Evolutionary conservation across 1,139 yeast genomes (phyloP).

Genomic region (Yamadazyma diddensiae): DNA sequence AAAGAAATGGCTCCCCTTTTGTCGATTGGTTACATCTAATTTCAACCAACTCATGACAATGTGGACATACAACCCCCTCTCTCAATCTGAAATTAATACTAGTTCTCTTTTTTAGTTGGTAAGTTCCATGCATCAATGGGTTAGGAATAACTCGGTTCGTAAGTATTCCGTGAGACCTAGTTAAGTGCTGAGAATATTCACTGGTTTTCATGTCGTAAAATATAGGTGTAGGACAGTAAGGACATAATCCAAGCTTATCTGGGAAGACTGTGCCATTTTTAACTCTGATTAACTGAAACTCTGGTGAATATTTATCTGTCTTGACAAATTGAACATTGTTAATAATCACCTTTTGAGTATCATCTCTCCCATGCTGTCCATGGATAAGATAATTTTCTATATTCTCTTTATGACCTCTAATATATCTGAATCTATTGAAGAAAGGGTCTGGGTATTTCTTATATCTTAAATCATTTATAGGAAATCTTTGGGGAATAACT

Average conservation of each 20-base stretch:
- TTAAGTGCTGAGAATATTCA: constrained; percentile 8
- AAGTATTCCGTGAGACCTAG: constrained; percentile 7
- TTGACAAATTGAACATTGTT: constrained; percentile 5
- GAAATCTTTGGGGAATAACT: not conserved
- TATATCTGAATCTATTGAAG: constrained; percentile 5
- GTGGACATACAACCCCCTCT: constrained; percentile 8
- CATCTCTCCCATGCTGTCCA: not conserved
- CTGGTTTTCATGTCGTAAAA: constrained; percentile 7
- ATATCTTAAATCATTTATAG: constrained; percentile 2
- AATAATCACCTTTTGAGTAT: constrained; percentile 1
- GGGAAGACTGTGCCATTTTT: not conserved
- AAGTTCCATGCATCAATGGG: constrained; percentile 7
- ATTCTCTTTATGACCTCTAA: constrained; percentile 5
- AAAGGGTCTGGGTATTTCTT: not conserved
- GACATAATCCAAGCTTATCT: constrained; percentile 7
- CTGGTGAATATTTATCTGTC: constrained; percentile 7
- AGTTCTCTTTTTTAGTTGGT: constrained; percentile 1
- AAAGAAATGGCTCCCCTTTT: not conserved
- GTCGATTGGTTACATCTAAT: constrained; percentile 3
- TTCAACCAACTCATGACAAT: constrained; percentile 5
- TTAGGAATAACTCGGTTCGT: constrained; percentile 6
- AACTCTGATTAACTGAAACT: constrained; percentile 4
- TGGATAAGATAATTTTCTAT: not conserved
- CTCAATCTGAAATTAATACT: constrained; percentile 1
- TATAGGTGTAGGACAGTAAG: constrained; percentile 5